Conservation (phyloP, 805 yeast species). For the Allodekkera sacchari region DNA sequence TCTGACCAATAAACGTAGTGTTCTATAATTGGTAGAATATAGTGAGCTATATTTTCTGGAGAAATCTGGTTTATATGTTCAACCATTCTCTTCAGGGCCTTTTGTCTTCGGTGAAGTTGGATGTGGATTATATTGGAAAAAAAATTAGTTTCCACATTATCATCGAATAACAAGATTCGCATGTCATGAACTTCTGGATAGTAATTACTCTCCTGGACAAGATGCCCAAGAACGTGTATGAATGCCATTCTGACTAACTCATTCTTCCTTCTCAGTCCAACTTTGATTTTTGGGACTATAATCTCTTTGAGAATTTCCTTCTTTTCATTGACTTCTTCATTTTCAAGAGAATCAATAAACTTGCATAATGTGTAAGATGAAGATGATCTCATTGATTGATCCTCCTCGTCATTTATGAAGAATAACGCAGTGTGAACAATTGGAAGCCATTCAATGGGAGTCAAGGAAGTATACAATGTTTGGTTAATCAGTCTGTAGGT, state of each 20-base stretch:
- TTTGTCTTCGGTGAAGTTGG: constrained; percentile 77
- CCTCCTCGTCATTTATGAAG: constrained; percentile 70
- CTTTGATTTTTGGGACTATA: constrained; percentile 56
- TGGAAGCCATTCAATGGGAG: constrained; percentile 70
- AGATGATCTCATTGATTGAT: constrained; percentile 70
- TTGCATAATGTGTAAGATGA: constrained; percentile 57
- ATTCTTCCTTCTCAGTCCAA: constrained; percentile 53
- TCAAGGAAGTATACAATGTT: constrained; percentile 31
- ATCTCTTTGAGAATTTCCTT: constrained; percentile 38
- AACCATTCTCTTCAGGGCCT: constrained; percentile 65
- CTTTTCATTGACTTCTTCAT: constrained; percentile 23
- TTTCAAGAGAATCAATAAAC: constrained; percentile 44
- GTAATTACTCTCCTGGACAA: constrained; percentile 40
- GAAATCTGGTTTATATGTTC: constrained; percentile 37
- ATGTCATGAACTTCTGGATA: constrained; percentile 51
- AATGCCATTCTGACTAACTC: constrained; percentile 69
- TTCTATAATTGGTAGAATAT: constrained; percentile 78
- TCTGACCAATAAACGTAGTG: constrained; percentile 56
- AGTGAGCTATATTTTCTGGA: constrained; percentile 62
- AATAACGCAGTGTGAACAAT: constrained; percentile 58
- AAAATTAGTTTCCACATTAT: constrained; percentile 73
- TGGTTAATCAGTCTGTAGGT: constrained; percentile 66
- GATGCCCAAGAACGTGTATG: constrained; percentile 54
- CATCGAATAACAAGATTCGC: constrained; percentile 56
- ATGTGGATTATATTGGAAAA: constrained; percentile 64